Conservation (phyloP, 331 rosid species). For the Telfairia occidentalis region DNA sequence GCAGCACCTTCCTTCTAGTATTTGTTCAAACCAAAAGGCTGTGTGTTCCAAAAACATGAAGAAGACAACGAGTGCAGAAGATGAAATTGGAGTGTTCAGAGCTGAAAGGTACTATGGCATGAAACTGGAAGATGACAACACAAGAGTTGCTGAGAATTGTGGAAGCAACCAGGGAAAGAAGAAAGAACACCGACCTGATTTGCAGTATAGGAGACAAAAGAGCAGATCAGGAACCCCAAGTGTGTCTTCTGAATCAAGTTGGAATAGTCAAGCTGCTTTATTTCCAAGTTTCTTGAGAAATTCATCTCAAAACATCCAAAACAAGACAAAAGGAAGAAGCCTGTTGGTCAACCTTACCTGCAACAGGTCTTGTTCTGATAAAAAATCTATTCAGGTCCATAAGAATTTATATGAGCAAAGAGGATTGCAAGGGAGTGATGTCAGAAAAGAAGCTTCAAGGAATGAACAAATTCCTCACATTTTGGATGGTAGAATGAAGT, state of each 20-base stretch:
- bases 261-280: constrained; percentile 22
- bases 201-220: constrained; percentile 4
- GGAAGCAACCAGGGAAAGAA: constrained; percentile 7
- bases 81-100: constrained; percentile 35
- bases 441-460: constrained; percentile 1
- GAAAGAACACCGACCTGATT: neutral
- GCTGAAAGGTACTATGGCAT: constrained; percentile 41
- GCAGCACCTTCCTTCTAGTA: constrained; percentile 13
- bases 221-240: constrained; percentile 33
- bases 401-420: constrained; percentile 4
- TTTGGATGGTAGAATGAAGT: constrained; percentile 5
- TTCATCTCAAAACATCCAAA: constrained; percentile 18
- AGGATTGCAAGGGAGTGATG: constrained; percentile 5
- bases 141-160: neutral
- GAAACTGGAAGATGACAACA: constrained; percentile 13
- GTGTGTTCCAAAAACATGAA: constrained; percentile 6
- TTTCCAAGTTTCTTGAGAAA: constrained; percentile 15
- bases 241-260: constrained; percentile 28
- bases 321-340: constrained; percentile 18
- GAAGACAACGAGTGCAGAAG: constrained; percentile 14
- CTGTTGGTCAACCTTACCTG: constrained; percentile 25
- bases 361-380: constrained; percentile 31
- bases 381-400: constrained; percentile 24
- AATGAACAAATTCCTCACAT: constrained; percentile 6
- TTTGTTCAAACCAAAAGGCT: neutral